These are phyloP conservation scores for Exophiala viscosa DNA, from an alignment of 2,329 filamentous ascomycete genomes.

Conservation along the genomic window DNA sequence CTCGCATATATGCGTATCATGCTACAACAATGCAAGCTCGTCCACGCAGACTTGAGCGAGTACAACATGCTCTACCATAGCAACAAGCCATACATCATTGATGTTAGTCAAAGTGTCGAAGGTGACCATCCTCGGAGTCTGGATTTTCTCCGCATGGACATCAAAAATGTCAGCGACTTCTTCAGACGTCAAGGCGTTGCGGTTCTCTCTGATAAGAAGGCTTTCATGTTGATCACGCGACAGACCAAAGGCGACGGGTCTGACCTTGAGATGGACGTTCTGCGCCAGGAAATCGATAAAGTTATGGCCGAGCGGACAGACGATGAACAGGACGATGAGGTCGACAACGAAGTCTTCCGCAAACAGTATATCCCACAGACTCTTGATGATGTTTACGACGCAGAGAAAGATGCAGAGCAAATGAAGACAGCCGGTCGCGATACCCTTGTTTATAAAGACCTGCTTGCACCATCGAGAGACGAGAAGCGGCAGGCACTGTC, in stretches of 20 bases:
- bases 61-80: constrained; percentile 95
- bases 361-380: constrained; percentile 97
- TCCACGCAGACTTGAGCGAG: constrained; percentile 95
- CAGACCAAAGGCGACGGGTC: constrained; percentile 47
- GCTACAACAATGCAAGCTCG: constrained; percentile 86
- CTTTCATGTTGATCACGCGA: constrained; percentile 78
- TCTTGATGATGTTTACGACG: constrained; percentile 91
- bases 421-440: constrained; percentile 69
- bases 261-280: constrained; percentile 57
- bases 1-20: constrained; percentile 85
- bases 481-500: constrained; percentile 2
- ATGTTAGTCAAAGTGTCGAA: constrained; percentile 96
- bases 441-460: constrained; percentile 77
- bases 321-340: constrained; percentile 57
- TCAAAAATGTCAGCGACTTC: constrained; percentile 94
- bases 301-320: constrained; percentile 60
- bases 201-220: constrained; percentile 69
- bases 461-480: constrained; percentile 58
- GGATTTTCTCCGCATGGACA: constrained; percentile 95
- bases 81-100: constrained; percentile 82
- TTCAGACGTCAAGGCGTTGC: constrained; percentile 84
- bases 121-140: constrained; percentile 89
- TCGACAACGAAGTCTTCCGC: constrained; percentile 88
- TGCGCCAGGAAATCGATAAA: constrained; percentile 61
- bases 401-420: constrained; percentile 82